These are phyloP conservation scores for Dryas integrifolia DNA, from an alignment of 331 rosid species.

Conservation along the genomic window DNA sequence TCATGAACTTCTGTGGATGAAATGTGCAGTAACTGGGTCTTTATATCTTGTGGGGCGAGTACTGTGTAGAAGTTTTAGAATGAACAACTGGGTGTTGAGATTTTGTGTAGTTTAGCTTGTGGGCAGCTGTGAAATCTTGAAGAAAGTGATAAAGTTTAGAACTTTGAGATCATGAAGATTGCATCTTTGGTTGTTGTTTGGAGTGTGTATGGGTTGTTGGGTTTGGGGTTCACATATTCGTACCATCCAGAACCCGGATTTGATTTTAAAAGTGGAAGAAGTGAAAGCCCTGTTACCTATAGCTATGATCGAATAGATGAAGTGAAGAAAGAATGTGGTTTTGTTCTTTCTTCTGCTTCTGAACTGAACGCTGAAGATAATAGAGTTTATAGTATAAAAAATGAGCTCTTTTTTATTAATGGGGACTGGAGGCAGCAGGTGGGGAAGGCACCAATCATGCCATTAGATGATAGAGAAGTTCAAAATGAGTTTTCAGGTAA, in stretches of 20 bases:
- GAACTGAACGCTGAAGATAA: constrained; percentile 49
- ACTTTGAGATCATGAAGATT: constrained; percentile 49
- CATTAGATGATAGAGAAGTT: constrained; percentile 46
- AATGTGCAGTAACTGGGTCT: constrained; percentile 12
- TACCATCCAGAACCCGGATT: constrained; percentile 35
- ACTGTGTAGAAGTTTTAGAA: constrained; percentile 8
- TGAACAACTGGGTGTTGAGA: constrained; percentile 28
- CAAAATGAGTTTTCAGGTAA: constrained; percentile 18
- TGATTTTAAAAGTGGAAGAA: constrained; percentile 10
- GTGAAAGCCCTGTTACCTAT: constrained; percentile 30
- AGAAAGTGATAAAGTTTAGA: constrained; percentile 17
- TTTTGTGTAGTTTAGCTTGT: not conserved
- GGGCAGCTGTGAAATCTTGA: constrained; percentile 10
- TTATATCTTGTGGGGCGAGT: constrained; percentile 17
- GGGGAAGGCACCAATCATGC: constrained; percentile 66
- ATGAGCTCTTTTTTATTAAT: constrained; percentile 56
- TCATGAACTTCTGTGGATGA: constrained; percentile 26
- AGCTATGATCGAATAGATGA: constrained; percentile 64
- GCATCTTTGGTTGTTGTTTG: constrained; percentile 44
- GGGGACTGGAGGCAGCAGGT: constrained; percentile 82
- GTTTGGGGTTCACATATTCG: constrained; percentile 39
- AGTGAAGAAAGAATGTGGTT: constrained; percentile 62
- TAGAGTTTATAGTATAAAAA: constrained; percentile 42
- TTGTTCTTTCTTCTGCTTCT: constrained; percentile 64
- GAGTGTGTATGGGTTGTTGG: constrained; percentile 42